Base-by-base conservation (phyloP, 495 filamentous ascomycete genomes). In the Alectoria sarmentosa region DNA sequence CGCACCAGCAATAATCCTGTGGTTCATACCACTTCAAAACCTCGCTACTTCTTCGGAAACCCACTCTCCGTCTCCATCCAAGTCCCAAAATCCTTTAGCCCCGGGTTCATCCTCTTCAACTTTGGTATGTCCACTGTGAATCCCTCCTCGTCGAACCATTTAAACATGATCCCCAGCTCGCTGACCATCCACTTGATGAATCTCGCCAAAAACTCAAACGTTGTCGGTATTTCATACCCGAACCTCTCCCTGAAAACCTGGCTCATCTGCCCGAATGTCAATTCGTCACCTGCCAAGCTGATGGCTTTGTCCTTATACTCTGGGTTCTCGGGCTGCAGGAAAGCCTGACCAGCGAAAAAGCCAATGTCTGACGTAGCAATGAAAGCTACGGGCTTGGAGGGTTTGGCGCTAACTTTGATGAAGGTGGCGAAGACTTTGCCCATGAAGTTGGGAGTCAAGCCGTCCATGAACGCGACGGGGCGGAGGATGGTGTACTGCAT, bases 301-400 rank as follows among this genome's bases (percentile, higher is more conserved):
- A 87, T 62, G 15, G 74, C 76, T 60, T 75, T 71, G 23, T 76
- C 73, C 37, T 76, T 77, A 68, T 75, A 86, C 2, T 60, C 58
- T 28, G 38, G 58, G 44, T 74, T 64, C 9, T 77, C 72, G 5
- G 79, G 77, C 26, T 79, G 67, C 34, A 78, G n/a, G 65, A 91
- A 86, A 0, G 84, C 86, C 67, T 82, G 76, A 21, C 83, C 84
- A 4, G 74, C 87, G 62, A 90, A 87, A 44, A 77, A 69, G 0
- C 88, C 88, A 70, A 91, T 89, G 64, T 90, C 86, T 1, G 69
- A 71, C 1, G 77, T 77, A 0, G 83, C 76, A 21, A 91, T 70
- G 68, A 84, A 75, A 66, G 89, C 86, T 62, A 90, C 67, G 1
- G 80, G 80, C 65, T 79, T 81, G 17, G 73, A 75, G 37, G 70